Percentiles rank a stretch among this genome's conserved stretches.
Conservation (phyloP, 1,284 basidiomycete species). For the Trichosporon sp. region DNA sequence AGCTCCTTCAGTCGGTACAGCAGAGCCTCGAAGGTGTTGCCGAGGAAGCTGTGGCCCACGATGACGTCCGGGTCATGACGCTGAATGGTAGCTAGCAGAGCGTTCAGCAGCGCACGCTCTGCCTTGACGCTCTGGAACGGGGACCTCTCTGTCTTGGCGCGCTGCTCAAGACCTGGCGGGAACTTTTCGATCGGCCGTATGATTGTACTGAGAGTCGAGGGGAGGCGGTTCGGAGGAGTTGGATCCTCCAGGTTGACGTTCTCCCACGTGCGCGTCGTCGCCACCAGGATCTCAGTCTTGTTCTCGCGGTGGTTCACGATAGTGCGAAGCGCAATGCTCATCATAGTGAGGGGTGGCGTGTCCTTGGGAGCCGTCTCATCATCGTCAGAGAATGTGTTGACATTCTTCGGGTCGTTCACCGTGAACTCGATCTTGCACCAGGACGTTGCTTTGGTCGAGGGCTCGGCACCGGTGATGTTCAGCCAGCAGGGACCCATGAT, state of each 20-base stretch:
- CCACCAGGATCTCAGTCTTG: slow-evolving; percentile 85
- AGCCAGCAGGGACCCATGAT: slow-evolving; percentile 99
- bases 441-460: slow-evolving; percentile 74
- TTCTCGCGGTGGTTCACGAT: slow-evolving; percentile 93
- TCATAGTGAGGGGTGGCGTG: slow-evolving; percentile 80
- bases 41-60: slow-evolving; percentile 89
- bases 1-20: slow-evolving; percentile 86
- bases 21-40: slow-evolving; percentile 84
- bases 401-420: slow-evolving; percentile 76
- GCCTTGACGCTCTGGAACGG: slow-evolving; percentile 70
- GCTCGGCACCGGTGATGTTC: slow-evolving; percentile 65
- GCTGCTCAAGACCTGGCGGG: slow-evolving; percentile 74
- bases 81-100: slow-evolving; percentile 72
- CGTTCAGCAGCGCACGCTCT: slow-evolving; percentile 81
- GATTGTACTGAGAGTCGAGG: slow-evolving; percentile 77
- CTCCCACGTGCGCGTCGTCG: slow-evolving; percentile 79
- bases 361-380: slow-evolving; percentile 71
- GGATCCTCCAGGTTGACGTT: slow-evolving; percentile 83
- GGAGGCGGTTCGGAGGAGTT: slow-evolving; percentile 77
- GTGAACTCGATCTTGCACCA: slow-evolving; percentile 95
- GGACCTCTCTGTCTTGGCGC: slow-evolving; percentile 61
- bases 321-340: slow-evolving; percentile 83
- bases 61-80: slow-evolving; percentile 91
- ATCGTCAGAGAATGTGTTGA: slow-evolving; percentile 73
- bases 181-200: slow-evolving; percentile 87